phyloP scores from a whole-genome alignment of 345 rosid species.

The Salix brachista region DNA sequence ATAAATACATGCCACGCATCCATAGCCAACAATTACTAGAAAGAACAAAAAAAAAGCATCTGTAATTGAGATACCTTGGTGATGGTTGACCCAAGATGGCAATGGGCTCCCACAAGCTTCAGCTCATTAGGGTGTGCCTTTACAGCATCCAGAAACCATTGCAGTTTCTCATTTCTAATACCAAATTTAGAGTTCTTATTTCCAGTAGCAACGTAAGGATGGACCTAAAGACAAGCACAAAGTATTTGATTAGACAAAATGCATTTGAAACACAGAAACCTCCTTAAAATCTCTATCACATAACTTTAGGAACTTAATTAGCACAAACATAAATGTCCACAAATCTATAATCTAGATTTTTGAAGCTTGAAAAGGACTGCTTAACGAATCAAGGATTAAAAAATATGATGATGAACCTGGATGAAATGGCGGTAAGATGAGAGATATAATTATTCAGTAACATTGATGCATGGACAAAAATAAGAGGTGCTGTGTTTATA shows the following conservation, averaged over 20 bases:
- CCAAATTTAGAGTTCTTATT: conserved; percentile 98
- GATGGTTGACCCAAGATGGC: conserved; percentile 98
- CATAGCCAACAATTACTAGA: not conserved
- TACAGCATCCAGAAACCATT: conserved; percentile 95
- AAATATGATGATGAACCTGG: not conserved
- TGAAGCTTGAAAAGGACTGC: not conserved
- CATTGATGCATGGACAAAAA: not conserved
- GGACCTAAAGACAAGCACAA: conserved; percentile 50
- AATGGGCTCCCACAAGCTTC: conserved; percentile 93
- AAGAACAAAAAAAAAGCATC: not conserved
- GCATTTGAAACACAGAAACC: not conserved
- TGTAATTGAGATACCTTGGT: conserved; percentile 55
- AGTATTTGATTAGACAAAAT: not conserved
- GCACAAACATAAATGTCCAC: not conserved
- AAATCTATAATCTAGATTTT: not conserved
- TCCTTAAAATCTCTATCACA: not conserved
- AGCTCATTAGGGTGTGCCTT: conserved; percentile 82
- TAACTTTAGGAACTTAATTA: not conserved
- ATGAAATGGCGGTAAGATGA: not conserved
- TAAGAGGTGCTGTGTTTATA: not conserved
- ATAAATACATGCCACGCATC: not conserved
- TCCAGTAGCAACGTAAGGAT: conserved; percentile 97
- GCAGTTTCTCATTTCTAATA: conserved; percentile 96
- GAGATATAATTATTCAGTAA: not conserved
- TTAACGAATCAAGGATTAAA: not conserved